Conservation (phyloP, 2,329 filamentous ascomycete genomes). For the Colletotrichum melonis region DNA sequence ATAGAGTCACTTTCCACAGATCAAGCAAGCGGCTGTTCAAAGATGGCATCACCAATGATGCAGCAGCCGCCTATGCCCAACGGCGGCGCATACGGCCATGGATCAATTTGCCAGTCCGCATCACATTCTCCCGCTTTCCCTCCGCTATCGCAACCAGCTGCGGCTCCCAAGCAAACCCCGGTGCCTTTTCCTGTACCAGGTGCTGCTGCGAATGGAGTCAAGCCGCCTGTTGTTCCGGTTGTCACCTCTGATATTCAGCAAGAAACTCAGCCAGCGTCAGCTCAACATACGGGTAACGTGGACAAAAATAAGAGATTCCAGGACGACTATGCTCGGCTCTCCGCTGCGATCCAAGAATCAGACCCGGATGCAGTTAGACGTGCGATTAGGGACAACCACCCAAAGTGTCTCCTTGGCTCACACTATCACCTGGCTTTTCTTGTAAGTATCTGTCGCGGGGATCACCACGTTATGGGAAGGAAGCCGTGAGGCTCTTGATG, state of each 20-base stretch:
- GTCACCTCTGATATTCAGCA: neutral
- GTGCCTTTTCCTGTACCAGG: neutral
- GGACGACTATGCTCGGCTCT: conserved; percentile 53
- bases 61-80: neutral
- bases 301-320: conserved; percentile 40
- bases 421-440: conserved; percentile 65
- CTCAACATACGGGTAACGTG: neutral
- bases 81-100: neutral
- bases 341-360: conserved; percentile 52
- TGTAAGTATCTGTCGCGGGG: conserved; percentile 50
- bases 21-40: rapidly evolving
- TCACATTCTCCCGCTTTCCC: neutral
- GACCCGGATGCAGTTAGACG: conserved; percentile 59
- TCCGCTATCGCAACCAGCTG: neutral
- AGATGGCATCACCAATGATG: neutral
- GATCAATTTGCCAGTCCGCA: neutral
- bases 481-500: neutral
- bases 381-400: conserved; percentile 61
- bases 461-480: neutral
- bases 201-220: no score
- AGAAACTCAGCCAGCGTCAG: neutral
- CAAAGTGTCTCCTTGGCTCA: conserved; percentile 60
- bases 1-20: rapidly evolving
- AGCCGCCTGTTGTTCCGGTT: neutral
- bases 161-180: neutral